A percentile compares a stretch with the other conserved stretches of the same genome.
Conservation (phyloP, 2,329 filamentous ascomycete genomes). For the Uncinocarpus reesii region DNA sequence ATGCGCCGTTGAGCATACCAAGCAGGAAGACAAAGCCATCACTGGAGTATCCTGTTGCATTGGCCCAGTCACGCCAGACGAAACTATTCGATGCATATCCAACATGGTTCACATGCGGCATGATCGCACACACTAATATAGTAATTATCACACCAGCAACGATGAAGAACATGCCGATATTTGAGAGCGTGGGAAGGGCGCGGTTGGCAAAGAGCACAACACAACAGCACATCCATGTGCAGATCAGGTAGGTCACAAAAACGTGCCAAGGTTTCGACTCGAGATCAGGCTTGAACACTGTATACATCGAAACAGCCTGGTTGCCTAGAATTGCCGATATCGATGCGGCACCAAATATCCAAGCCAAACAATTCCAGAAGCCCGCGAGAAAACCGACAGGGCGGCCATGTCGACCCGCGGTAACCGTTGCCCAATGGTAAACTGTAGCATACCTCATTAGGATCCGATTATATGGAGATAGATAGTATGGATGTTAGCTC, state of each 20-base stretch:
- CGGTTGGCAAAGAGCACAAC: conserved; percentile 50
- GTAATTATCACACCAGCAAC: conserved; percentile 44
- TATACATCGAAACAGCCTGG: conserved; percentile 52
- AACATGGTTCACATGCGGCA: conserved; percentile 40
- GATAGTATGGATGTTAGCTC: background rate
- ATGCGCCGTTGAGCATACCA: conserved; percentile 60
- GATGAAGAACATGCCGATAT: conserved; percentile 49
- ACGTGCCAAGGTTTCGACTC: conserved; percentile 47
- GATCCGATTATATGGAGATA: too few species aligned
- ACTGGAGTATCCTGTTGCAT: conserved; percentile 34
- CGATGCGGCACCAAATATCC: conserved; percentile 53
- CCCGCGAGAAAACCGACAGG: conserved; percentile 40
- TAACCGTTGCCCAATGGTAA: conserved; percentile 53
- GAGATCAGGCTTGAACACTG: conserved; percentile 47
- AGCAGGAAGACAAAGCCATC: conserved; percentile 55
- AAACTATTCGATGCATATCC: conserved; percentile 42
- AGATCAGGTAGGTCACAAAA: conserved; percentile 48
- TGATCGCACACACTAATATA: conserved; percentile 44
- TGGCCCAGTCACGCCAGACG: conserved; percentile 49
- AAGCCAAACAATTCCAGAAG: conserved; percentile 40
- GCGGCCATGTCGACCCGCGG: conserved; percentile 46
- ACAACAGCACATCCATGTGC: conserved; percentile 45
- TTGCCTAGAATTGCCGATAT: conserved; percentile 51
- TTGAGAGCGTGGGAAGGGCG: conserved; percentile 35
- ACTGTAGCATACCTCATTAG: conserved; percentile 35